Evolutionary conservation across 495 filamentous ascomycete species (phyloP), one percentile per base, ranked within the genome.

Genomic region (Penicillium longicatenatum): DNA sequence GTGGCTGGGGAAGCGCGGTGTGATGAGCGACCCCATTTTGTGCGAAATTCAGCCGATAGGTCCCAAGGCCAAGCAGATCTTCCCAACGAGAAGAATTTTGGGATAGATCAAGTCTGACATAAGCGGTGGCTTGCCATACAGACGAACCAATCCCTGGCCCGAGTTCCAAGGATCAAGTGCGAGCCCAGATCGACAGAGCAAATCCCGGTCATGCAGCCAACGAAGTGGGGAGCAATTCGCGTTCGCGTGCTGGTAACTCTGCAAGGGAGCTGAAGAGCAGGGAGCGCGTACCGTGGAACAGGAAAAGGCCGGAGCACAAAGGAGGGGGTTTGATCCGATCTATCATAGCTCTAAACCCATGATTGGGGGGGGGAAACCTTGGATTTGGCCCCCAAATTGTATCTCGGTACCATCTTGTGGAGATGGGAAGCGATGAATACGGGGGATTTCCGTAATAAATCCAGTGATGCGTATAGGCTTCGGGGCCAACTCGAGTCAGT

Each of bases 241-340:
- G 41, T 44, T 21, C n/a, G n/a, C 41, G 41, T 21, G 20, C n/a
- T 44, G n/a, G 4, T 10, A 44, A 20, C n/a, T 17, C 41, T 44
- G 41, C 41, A 44, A 44, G 41, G 41, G n/a, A 44, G 41, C 41
- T 44, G 41, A 44, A 44, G 41, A 44, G 12, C 41, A 44, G 41
- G 41, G 41, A 21, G 14, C n/a, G 41, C 41, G 41, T 21, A 35
- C 9, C 12, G 41, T 44, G 41, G n/a, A 44, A 44, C 41, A 21
- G 20, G 17, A 44, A 44, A 21, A 21, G 31, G 10, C 6, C 31
- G n/a, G n/a, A n/a, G n/a, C 26, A 41, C 37, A 41, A 41, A 44
- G 41, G 20, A 21, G 41, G 41, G 17, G 41, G 9, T 44, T 44
- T 41, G 37, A n/a, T n/a, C n/a, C n/a, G n/a, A n/a, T n/a, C n/a